Conservation (phyloP, 192 early-diverging fungal genomes). For the Phycomyces blakesleeanus region DNA sequence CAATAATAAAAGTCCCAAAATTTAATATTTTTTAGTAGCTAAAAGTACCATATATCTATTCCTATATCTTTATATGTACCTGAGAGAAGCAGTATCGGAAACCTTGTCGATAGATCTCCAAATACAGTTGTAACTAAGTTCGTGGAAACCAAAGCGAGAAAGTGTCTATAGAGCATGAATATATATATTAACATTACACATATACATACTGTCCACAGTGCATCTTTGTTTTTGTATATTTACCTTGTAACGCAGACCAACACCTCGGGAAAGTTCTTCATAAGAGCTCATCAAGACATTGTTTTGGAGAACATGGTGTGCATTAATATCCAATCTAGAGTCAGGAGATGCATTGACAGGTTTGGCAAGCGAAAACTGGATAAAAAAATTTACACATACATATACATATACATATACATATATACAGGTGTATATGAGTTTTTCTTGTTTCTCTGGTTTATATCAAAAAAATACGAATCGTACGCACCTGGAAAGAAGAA, state of each 20-base stretch:
- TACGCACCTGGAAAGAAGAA: constrained; percentile 54
- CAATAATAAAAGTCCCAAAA: no score
- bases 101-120: constrained; percentile 80
- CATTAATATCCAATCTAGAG: constrained; percentile 58
- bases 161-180: constrained; percentile 32
- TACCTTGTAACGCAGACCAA: constrained; percentile 56
- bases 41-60: no score
- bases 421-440: neutral
- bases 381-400: constrained; percentile 12
- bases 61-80: constrained; percentile 32
- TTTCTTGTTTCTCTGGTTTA: no score
- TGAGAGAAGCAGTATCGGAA: constrained; percentile 54
- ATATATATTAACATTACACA: neutral
- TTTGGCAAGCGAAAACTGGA: constrained; percentile 51
- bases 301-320: constrained; percentile 61
- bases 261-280: constrained; percentile 66
- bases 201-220: no score
- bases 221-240: neutral
- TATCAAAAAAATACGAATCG: neutral
- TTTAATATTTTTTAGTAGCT: no score
- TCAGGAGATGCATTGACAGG: constrained; percentile 75
- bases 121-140: constrained; percentile 60
- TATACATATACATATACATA: neutral
- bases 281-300: constrained; percentile 65
- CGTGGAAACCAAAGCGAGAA: constrained; percentile 55